A percentile compares a stretch with the other conserved stretches of the same genome.
Evolutionary conservation across 2,329 filamentous ascomycete genomes (phyloP).

Genomic region (Aspergillus amoenus): DNA sequence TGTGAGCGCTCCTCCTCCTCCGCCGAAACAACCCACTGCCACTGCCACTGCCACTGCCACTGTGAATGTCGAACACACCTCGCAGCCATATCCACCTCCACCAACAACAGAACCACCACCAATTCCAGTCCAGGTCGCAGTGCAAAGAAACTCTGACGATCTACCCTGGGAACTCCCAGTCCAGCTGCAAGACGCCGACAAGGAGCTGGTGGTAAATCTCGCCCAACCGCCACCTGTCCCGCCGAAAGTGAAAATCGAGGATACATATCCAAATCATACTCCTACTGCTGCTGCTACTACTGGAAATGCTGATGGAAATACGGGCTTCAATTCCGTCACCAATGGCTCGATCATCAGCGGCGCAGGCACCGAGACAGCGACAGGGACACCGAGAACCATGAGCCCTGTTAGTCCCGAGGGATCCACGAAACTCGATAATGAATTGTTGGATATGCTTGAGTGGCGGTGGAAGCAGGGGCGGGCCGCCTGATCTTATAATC

Average conservation of each 20-base stretch:
- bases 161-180: neutral
- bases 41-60: neutral
- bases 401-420: neutral
- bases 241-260: too few relatives aligned
- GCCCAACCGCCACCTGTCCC: neutral
- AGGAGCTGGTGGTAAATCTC: neutral
- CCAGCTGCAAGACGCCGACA: neutral
- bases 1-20: too few relatives aligned
- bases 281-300: too few relatives aligned
- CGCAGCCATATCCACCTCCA: too few relatives aligned
- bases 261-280: too few relatives aligned
- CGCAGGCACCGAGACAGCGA: neutral
- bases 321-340: too few relatives aligned
- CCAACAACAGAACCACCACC: neutral
- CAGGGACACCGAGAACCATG: neutral
- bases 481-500: neutral
- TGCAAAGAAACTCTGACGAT: neutral
- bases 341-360: neutral
- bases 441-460: slow-evolving; percentile 2
- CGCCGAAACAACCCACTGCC: neutral
- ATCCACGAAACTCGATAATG: slow-evolving; percentile 8
- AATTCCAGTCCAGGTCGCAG: neutral
- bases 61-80: neutral
- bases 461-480: slow-evolving; percentile 6
- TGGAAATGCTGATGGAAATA: too few relatives aligned